Evolutionary conservation across 2,329 filamentous ascomycete species (phyloP).

Genomic region (Pseudogymnoascus sp.): DNA sequence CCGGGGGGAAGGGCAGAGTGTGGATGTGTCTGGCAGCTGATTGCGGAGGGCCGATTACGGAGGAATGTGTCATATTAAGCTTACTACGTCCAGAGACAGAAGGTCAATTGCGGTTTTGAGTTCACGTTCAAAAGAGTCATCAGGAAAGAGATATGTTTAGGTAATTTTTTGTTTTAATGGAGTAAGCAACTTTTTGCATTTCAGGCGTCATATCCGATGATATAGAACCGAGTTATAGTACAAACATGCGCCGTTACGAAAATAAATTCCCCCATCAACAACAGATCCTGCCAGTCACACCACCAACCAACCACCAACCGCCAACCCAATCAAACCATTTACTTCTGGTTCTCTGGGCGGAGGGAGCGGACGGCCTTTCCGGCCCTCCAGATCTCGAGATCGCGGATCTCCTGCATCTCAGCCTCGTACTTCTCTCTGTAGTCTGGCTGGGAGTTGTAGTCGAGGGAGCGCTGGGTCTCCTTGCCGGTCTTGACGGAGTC

Average conservation of each 20-base stretch:
- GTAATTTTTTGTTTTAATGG: constrained; percentile 2
- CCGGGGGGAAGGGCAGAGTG: not conserved
- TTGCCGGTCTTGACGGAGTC: constrained; percentile 82
- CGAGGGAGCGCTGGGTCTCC: constrained; percentile 93
- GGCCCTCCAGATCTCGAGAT: constrained; percentile 97
- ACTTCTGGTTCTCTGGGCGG: constrained; percentile 81
- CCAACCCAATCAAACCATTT: constrained; percentile 13
- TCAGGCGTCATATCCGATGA: constrained; percentile 21
- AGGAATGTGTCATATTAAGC: constrained; percentile 2
- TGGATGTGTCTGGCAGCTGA: not conserved
- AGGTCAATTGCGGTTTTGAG: not conserved
- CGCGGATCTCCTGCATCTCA: constrained; percentile 97
- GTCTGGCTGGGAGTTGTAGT: constrained; percentile 92
- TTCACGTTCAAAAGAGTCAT: not conserved
- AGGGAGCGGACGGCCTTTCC: constrained; percentile 92
- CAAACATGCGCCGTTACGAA: constrained; percentile 28
- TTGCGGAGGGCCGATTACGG: constrained; percentile 19
- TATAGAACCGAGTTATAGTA: constrained; percentile 21
- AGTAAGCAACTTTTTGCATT: constrained; percentile 28
- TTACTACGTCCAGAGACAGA: not conserved
- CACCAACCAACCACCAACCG: constrained; percentile 13
- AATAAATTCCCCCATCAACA: constrained; percentile 4
- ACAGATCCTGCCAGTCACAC: constrained; percentile 14
- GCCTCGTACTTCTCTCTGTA: constrained; percentile 97
- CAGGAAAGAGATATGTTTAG: not conserved